These are phyloP conservation scores for Evernia prunastri DNA, from an alignment of 495 filamentous ascomycete genomes.

Conservation along the genomic window DNA sequence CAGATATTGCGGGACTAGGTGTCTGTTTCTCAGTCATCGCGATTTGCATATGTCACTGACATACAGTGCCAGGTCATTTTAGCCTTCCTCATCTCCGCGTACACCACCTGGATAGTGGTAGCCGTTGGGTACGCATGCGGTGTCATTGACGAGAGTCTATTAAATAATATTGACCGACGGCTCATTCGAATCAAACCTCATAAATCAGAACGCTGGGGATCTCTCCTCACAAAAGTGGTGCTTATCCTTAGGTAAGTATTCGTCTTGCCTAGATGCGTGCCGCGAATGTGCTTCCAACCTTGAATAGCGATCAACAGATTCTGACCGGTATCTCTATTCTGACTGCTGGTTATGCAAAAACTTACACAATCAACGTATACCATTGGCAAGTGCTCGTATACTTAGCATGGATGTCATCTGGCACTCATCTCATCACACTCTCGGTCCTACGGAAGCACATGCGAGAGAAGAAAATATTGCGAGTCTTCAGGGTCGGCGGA, in stretches of 20 bases:
- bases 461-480: conserved; percentile 11
- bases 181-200: not conserved
- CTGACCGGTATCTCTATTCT: conserved; percentile 38
- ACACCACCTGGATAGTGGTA: not conserved
- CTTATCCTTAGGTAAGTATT: not conserved
- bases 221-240: not conserved
- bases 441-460: conserved; percentile 25
- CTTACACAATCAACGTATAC: conserved; percentile 32
- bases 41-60: too few species aligned
- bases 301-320: conserved; percentile 39
- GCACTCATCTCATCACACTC: conserved; percentile 30
- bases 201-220: not conserved
- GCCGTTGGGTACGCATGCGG: not conserved
- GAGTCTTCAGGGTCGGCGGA: conserved; percentile 24
- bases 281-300: not conserved
- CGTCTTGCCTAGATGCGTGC: not conserved
- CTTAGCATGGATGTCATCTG: conserved; percentile 31
- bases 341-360: conserved; percentile 26
- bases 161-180: not conserved
- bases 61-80: not conserved
- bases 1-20: too few species aligned
- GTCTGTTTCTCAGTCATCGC: too few species aligned
- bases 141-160: not conserved
- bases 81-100: not conserved
- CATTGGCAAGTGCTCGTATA: conserved; percentile 32